phyloP scores from a whole-genome alignment of 208 protist genomes.

The Crithidia sp. region DNA sequence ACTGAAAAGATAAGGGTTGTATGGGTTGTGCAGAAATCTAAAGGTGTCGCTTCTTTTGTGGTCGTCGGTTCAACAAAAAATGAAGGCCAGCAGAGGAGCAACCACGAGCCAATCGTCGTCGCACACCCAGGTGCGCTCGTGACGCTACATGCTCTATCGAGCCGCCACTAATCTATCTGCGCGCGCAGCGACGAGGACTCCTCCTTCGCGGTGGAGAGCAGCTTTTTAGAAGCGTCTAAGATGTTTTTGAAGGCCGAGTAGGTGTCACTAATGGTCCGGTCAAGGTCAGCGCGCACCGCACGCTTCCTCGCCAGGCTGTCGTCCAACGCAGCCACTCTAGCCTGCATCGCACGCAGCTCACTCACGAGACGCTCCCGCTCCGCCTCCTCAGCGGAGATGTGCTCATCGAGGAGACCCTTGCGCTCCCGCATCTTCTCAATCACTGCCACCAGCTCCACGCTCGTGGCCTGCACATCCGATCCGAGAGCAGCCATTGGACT shows the following conservation, averaged over 20 bases:
- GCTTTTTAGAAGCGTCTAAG: slow-evolving; percentile 81
- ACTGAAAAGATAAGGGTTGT: too few species aligned
- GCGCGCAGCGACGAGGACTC: slow-evolving; percentile 48
- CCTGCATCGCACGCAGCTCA: slow-evolving; percentile 64
- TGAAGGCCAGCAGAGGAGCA: too few species aligned
- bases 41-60: too few species aligned
- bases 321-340: slow-evolving; percentile 48
- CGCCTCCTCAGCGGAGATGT: slow-evolving; percentile 81
- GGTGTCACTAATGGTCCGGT: slow-evolving; percentile 83
- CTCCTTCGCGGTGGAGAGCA: slow-evolving; percentile 74
- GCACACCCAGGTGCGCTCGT: too few species aligned
- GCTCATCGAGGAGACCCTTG: slow-evolving; percentile 59
- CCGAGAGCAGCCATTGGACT: slow-evolving; percentile 77
- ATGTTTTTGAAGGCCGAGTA: slow-evolving; percentile 87
- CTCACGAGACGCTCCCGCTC: slow-evolving; percentile 53
- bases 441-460: slow-evolving; percentile 84
- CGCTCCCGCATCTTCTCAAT: slow-evolving; percentile 92
- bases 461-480: slow-evolving; percentile 83
- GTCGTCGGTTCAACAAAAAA: too few species aligned
- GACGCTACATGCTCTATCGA: too few species aligned
- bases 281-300: slow-evolving; percentile 60
- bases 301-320: slow-evolving; percentile 65
- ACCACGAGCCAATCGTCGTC: too few species aligned
- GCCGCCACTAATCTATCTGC: slow-evolving; percentile 18
- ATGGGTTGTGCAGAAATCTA: too few species aligned